Conservation (phyloP, 345 rosid species). For the Citrus cavaleriei region DNA sequence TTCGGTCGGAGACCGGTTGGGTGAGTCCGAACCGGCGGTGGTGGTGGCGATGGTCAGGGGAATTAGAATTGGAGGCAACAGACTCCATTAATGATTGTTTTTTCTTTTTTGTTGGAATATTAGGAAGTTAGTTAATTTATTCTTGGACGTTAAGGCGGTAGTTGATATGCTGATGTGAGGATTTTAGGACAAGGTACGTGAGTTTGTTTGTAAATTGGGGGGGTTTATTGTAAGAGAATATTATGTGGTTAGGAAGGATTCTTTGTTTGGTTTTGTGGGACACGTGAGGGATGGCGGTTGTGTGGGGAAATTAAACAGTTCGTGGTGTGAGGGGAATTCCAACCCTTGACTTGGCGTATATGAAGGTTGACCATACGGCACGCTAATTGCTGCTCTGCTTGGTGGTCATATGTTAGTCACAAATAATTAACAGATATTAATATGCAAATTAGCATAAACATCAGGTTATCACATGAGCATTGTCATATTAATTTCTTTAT, state of each 20-base stretch:
- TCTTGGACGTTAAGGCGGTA: background rate
- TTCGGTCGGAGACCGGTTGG: conserved; percentile 57
- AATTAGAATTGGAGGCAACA: conserved; percentile 34
- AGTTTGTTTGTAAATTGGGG: background rate
- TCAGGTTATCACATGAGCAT: no score
- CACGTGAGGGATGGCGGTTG: conserved; percentile 55
- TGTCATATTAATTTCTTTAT: no score
- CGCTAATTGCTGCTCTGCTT: background rate
- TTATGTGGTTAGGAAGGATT: conserved; percentile 36
- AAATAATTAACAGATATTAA: no score
- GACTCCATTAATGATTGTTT: conserved; percentile 41
- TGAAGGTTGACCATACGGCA: conserved; percentile 24
- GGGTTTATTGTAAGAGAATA: conserved; percentile 1
- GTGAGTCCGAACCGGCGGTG: conserved; percentile 26
- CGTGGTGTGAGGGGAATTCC: background rate
- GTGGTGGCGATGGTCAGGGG: conserved; percentile 9
- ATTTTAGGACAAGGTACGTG: background rate
- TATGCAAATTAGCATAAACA: no score
- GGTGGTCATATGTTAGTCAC: no score
- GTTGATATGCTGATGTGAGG: background rate
- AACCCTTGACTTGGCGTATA: background rate
- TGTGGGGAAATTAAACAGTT: conserved; percentile 19
- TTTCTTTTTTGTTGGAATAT: background rate
- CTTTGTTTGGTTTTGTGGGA: conserved; percentile 33
- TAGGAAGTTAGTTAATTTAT: no score